Percentiles rank a stretch among this genome's conserved stretches.
Conservation (phyloP, 352 stramenopile genomes). For the Globisporangium ultimum region DNA sequence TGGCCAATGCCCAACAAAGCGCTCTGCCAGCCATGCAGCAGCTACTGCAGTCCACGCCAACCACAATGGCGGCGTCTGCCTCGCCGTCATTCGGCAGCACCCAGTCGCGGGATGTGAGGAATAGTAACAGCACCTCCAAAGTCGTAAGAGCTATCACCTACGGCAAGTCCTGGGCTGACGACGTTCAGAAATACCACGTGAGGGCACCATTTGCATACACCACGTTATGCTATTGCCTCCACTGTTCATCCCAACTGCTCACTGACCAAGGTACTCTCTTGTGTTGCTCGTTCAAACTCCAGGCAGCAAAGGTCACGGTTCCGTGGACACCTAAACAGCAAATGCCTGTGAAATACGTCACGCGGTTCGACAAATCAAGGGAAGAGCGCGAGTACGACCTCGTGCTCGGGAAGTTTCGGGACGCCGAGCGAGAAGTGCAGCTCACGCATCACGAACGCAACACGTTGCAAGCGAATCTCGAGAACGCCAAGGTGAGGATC, state of each 20-base stretch:
- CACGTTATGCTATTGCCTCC: too few relatives aligned
- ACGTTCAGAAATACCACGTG: constrained; percentile 61
- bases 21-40: not conserved
- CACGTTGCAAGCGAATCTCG: constrained; percentile 32
- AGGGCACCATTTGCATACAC: not conserved
- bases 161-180: constrained; percentile 46
- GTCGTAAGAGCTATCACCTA: constrained; percentile 15
- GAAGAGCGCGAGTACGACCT: constrained; percentile 72
- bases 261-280: not conserved
- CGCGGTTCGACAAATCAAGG: constrained; percentile 62
- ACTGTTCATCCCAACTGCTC: too few relatives aligned
- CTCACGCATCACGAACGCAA: constrained; percentile 27
- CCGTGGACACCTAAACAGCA: constrained; percentile 62
- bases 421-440: constrained; percentile 43
- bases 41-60: not conserved
- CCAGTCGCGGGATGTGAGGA: not conserved
- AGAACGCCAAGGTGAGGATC: constrained; percentile 30
- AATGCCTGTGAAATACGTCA: constrained; percentile 53
- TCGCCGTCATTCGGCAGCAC: not conserved
- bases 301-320: constrained; percentile 59
- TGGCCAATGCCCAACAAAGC: not conserved
- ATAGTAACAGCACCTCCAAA: not conserved
- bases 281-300: not conserved
- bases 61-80: not conserved
- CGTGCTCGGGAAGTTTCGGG: constrained; percentile 60